phyloP scores from a whole-genome alignment of 176 grass and related monocot species.

The Triticum dicoccoides region DNA sequence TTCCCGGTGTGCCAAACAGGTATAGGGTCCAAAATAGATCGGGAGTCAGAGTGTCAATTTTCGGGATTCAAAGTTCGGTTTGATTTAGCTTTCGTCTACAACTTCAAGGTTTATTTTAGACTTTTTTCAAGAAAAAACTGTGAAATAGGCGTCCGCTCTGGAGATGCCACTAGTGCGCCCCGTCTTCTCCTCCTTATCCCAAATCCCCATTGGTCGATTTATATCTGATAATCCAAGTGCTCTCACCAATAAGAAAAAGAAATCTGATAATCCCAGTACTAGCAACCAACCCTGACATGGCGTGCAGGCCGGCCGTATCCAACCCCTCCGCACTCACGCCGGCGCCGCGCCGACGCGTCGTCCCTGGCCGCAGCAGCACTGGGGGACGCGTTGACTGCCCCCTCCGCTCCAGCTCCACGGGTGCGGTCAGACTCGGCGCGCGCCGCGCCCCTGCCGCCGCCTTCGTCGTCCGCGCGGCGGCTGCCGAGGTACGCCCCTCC shows the following conservation, averaged over 20 bases:
- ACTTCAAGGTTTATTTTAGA: no score
- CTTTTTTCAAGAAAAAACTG: no score
- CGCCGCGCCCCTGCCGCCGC: conserved; percentile 12
- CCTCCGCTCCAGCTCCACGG: not conserved
- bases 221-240: conserved; percentile 17
- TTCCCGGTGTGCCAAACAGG: no score
- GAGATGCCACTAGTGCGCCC: not conserved
- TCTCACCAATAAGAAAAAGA: no score
- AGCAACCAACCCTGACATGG: conserved; percentile 22
- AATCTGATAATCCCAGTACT: not conserved
- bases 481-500: conserved; percentile 20
- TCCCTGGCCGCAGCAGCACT: not conserved
- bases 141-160: no score
- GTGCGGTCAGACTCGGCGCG: conserved; percentile 14
- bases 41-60: no score
- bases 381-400: not conserved
- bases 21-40: no score
- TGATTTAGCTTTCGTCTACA: no score
- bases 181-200: not conserved
- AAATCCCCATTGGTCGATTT: not conserved
- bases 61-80: no score
- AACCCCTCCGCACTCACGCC: conserved; percentile 22
- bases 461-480: conserved; percentile 38
- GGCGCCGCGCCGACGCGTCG: not conserved
- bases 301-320: conserved; percentile 36